phyloP scores from a whole-genome alignment of 345 rosid genomes.

The Stellera chamaejasme region DNA sequence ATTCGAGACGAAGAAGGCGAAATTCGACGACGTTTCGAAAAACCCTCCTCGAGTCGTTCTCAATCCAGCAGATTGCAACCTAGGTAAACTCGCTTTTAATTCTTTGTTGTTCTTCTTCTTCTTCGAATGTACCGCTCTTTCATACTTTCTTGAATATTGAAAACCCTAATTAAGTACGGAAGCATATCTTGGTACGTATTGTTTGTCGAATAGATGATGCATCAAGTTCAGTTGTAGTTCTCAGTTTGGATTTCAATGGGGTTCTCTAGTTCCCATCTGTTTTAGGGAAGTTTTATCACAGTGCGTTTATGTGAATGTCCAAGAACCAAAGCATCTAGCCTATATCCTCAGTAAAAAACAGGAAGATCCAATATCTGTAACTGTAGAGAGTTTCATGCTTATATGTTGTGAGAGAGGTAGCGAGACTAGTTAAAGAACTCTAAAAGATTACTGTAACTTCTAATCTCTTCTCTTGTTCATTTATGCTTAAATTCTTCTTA shows the following conservation, averaged over 20 bases:
- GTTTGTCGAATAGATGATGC: too few relatives aligned
- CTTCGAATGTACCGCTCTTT: neutral
- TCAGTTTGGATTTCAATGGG: neutral
- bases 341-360: too few relatives aligned
- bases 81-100: constrained; percentile 6
- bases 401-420: too few relatives aligned
- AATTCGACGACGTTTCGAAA: neutral
- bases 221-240: neutral
- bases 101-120: neutral
- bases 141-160: neutral
- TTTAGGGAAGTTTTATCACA: neutral
- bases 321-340: neutral
- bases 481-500: neutral
- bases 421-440: too few relatives aligned
- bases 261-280: neutral
- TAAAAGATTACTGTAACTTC: too few relatives aligned
- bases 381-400: neutral
- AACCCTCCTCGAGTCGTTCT: constrained; percentile 17
- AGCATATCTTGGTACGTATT: too few relatives aligned
- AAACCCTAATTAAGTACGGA: too few relatives aligned
- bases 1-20: constrained; percentile 12
- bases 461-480: too few relatives aligned
- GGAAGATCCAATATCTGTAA: too few relatives aligned
- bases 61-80: constrained; percentile 26
- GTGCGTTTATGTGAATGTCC: neutral